A percentile compares a stretch with the other conserved stretches of the same genome.
These are phyloP conservation scores for Trichoderma reesei DNA, from an alignment of 495 filamentous ascomycete genomes.

Conservation along the genomic window DNA sequence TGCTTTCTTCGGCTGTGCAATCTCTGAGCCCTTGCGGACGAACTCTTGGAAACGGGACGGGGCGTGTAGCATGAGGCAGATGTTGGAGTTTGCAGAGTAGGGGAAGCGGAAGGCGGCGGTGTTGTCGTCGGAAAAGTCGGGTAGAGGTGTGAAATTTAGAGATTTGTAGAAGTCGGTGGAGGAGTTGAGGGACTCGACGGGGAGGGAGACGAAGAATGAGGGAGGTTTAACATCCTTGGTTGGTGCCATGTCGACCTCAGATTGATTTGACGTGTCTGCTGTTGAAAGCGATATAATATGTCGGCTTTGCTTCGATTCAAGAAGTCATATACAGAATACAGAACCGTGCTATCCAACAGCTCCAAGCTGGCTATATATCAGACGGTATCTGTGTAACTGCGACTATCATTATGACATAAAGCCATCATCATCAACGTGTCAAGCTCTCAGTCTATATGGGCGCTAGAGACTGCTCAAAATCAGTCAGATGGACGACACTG, in stretches of 20 bases:
- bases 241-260: too few species aligned
- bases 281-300: background rate
- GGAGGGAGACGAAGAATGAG: constrained; percentile 18
- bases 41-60: constrained; percentile 15
- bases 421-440: background rate
- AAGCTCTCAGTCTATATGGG: background rate
- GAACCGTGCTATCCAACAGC: too few species aligned
- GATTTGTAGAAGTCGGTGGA: constrained; percentile 15
- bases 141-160: constrained; percentile 14
- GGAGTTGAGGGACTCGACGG: constrained; percentile 11
- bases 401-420: background rate
- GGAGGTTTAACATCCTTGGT: constrained; percentile 2
- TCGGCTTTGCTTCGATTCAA: background rate
- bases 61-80: constrained; percentile 18
- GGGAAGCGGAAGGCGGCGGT: constrained; percentile 16
- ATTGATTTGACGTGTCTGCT: background rate
- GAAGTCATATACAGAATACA: too few species aligned
- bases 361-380: background rate
- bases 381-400: background rate
- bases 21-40: constrained; percentile 12
- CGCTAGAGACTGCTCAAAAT: background rate
- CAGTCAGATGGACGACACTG: background rate
- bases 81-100: constrained; percentile 9
- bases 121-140: constrained; percentile 13
- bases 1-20: constrained; percentile 14